phyloP scores from a whole-genome alignment of 495 filamentous ascomycete genomes.

The Tuber brumale region DNA sequence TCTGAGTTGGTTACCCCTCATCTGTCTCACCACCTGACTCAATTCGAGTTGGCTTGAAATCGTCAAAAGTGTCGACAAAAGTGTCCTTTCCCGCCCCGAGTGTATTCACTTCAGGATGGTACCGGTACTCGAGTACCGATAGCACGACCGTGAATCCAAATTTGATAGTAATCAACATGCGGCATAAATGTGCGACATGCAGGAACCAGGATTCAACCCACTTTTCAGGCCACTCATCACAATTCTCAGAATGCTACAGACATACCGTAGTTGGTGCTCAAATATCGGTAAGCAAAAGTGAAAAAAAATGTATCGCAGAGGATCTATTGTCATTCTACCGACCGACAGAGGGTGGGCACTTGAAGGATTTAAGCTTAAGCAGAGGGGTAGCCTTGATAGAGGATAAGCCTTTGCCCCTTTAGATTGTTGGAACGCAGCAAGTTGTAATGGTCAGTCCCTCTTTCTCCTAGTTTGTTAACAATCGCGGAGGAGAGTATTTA shows the following conservation, averaged over 20 bases:
- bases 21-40: too few relatives aligned
- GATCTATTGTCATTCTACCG: not conserved
- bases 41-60: too few relatives aligned
- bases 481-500: not conserved
- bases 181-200: not conserved
- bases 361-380: not conserved
- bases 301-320: too few relatives aligned
- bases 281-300: not conserved
- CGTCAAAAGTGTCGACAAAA: too few relatives aligned
- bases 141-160: too few relatives aligned
- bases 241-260: not conserved
- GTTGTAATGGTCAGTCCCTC: not conserved
- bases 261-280: not conserved
- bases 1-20: not conserved
- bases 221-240: not conserved
- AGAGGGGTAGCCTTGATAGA: not conserved
- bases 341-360: not conserved
- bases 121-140: too few relatives aligned
- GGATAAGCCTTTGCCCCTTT: not conserved
- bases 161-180: not conserved
- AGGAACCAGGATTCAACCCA: not conserved
- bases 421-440: not conserved
- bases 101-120: too few relatives aligned
- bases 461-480: not conserved
- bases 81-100: too few relatives aligned